Evolutionary conservation across 768 basidiomycete species (phyloP).

Genomic region (Pleurotus tuoliensis): DNA sequence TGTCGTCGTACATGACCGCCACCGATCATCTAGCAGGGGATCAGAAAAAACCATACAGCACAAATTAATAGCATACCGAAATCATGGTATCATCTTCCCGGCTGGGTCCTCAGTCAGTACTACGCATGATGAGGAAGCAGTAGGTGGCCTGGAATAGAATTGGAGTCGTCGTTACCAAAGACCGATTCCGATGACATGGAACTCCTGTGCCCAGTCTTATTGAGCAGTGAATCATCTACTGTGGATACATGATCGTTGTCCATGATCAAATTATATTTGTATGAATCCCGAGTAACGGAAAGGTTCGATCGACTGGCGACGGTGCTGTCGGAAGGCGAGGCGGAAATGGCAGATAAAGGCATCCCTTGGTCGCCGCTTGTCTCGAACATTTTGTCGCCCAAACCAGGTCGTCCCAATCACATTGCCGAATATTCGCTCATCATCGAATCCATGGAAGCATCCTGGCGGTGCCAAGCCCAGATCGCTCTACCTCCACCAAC

Average conservation of each 20-base stretch:
- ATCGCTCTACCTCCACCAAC: constrained; percentile 51
- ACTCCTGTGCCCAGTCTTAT: constrained; percentile 51
- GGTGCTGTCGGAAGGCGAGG: constrained; percentile 53
- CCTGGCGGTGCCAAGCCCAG: constrained; percentile 56
- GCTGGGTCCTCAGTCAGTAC: constrained; percentile 40
- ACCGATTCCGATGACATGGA: constrained; percentile 57
- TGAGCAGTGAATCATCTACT: constrained; percentile 54
- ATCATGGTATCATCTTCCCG: constrained; percentile 84
- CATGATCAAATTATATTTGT: constrained; percentile 56
- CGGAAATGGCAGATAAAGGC: constrained; percentile 60
- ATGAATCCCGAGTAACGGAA: constrained; percentile 36
- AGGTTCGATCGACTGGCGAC: constrained; percentile 17
- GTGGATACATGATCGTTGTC: constrained; percentile 43
- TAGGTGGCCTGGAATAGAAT: constrained; percentile 27
- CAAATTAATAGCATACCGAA: constrained; percentile 40
- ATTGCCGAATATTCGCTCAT: constrained; percentile 58
- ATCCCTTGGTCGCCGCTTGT: constrained; percentile 45
- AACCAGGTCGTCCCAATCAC: constrained; percentile 60
- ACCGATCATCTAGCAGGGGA: constrained; percentile 61
- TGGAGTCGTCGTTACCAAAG: constrained; percentile 50
- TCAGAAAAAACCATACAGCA: background rate
- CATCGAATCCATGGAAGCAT: constrained; percentile 61
- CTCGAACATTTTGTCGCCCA: constrained; percentile 89
- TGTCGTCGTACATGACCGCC: constrained; percentile 70
- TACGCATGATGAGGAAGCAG: constrained; percentile 43